A percentile compares a stretch with the other conserved stretches of the same genome.
Conservation (phyloP, 345 rosid species). For the Euclidium syriacum region DNA sequence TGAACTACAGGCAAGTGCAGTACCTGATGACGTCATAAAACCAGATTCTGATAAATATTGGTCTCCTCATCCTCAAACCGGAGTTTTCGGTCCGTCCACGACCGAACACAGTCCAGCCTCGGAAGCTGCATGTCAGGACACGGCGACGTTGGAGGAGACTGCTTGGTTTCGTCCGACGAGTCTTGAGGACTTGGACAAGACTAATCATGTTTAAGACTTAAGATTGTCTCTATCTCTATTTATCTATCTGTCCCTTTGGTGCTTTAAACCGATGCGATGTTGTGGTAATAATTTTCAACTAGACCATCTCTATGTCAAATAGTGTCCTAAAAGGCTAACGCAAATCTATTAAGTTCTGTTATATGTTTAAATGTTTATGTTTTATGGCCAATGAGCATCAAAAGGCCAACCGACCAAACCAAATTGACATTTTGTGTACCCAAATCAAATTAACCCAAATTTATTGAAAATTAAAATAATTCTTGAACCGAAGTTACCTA, state of each 20-base stretch:
- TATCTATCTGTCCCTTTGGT: no score
- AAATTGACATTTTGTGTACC: no score
- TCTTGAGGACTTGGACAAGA: constrained; percentile 86
- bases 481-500: no score
- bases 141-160: constrained; percentile 61
- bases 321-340: neutral
- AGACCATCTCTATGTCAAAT: neutral
- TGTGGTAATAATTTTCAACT: constrained; percentile 13
- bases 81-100: constrained; percentile 74
- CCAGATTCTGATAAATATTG: constrained; percentile 72
- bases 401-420: no score
- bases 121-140: constrained; percentile 15
- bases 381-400: no score
- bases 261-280: neutral
- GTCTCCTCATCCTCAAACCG: constrained; percentile 94
- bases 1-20: constrained; percentile 40
- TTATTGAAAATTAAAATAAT: no score
- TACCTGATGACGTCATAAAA: constrained; percentile 67
- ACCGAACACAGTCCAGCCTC: constrained; percentile 27
- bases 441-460: no score
- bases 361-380: neutral
- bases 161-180: constrained; percentile 96
- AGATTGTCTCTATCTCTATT: neutral
- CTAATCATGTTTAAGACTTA: constrained; percentile 34
- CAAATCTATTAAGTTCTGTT: neutral